Percentiles rank a stretch among this genome's conserved stretches.
These are phyloP conservation scores for Ceratocystis diversiconidia DNA, from an alignment of 2,329 filamentous ascomycete species.

Conservation along the genomic window DNA sequence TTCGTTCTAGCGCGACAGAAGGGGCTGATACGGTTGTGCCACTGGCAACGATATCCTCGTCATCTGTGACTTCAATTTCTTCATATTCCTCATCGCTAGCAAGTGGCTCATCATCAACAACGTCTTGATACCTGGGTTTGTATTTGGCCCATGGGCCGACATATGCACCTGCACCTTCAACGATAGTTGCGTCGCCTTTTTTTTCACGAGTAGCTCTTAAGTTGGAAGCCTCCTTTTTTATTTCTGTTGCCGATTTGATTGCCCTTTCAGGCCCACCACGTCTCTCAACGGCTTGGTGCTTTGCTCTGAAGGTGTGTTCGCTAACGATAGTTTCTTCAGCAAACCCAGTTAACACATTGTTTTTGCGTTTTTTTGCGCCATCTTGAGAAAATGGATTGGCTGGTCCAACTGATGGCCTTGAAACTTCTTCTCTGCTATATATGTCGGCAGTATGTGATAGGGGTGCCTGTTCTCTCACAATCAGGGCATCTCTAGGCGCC, in stretches of 20 bases:
- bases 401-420: slow-evolving; percentile 51
- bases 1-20: slow-evolving; percentile 36
- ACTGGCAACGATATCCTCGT: slow-evolving; percentile 53
- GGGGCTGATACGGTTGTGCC: slow-evolving; percentile 47
- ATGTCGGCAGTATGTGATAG: slow-evolving; percentile 47
- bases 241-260: slow-evolving; percentile 37
- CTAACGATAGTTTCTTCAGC: slow-evolving; percentile 82
- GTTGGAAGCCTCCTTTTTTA: slow-evolving; percentile 57
- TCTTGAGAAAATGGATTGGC: slow-evolving; percentile 59
- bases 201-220: slow-evolving; percentile 63
- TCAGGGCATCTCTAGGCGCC: slow-evolving; percentile 48
- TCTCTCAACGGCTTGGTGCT: slow-evolving; percentile 71
- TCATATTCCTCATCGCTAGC: slow-evolving; percentile 69
- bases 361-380: slow-evolving; percentile 55
- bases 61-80: slow-evolving; percentile 60
- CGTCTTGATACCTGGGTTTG: slow-evolving; percentile 55
- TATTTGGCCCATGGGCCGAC: slow-evolving; percentile 92
- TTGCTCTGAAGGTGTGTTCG: slow-evolving; percentile 76
- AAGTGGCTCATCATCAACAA: slow-evolving; percentile 59
- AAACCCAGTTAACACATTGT: slow-evolving; percentile 60
- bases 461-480: slow-evolving; percentile 38
- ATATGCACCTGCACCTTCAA: slow-evolving; percentile 78
- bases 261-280: slow-evolving; percentile 44
- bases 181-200: slow-evolving; percentile 70
- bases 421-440: slow-evolving; percentile 59